Conservation (phyloP, 257 asterid species). For the Jacaranda copaia region DNA sequence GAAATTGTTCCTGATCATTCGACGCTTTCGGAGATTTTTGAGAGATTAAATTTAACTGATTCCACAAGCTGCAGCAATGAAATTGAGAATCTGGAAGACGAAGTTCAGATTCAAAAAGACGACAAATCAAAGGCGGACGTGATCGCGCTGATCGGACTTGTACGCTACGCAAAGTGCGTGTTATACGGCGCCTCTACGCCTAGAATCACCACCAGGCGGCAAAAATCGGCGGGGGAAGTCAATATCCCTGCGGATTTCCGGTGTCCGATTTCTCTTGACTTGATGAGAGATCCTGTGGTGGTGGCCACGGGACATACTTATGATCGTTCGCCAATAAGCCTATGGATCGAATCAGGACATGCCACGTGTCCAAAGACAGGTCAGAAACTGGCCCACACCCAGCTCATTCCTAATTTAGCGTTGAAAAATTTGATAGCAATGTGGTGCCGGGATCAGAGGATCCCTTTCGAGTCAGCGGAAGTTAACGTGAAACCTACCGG, state of each 20-base stretch:
- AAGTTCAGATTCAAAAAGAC: slow-evolving; percentile 65
- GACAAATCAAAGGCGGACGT: slow-evolving; percentile 61
- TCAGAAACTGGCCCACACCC: slow-evolving; percentile 67
- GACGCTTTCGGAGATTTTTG: slow-evolving; percentile 59
- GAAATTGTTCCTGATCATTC: slow-evolving; percentile 72
- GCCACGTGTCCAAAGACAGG: slow-evolving; percentile 93
- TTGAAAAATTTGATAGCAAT: slow-evolving; percentile 73
- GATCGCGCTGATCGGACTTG: slow-evolving; percentile 76
- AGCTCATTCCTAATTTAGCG: slow-evolving; percentile 63
- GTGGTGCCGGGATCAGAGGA: slow-evolving; percentile 91
- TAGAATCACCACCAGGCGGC: slow-evolving; percentile 49
- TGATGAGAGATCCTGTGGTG: slow-evolving; percentile 91
- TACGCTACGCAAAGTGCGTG: slow-evolving; percentile 88
- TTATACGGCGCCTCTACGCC: slow-evolving; percentile 88
- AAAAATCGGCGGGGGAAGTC: slow-evolving; percentile 57
- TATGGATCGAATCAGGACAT: slow-evolving; percentile 89
- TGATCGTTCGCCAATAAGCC: slow-evolving; percentile 64
- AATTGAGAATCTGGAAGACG: slow-evolving; percentile 79
- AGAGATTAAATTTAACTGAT: slow-evolving; percentile 58
- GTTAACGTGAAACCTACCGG: slow-evolving; percentile 44
- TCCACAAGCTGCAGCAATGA: slow-evolving; percentile 66
- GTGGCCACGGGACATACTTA: slow-evolving; percentile 89
- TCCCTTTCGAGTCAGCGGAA: slow-evolving; percentile 66
- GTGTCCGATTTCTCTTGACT: slow-evolving; percentile 80
- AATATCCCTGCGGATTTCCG: slow-evolving; percentile 77